Base-by-base conservation (phyloP, 345 rosid species). In the Angophora floribunda region DNA sequence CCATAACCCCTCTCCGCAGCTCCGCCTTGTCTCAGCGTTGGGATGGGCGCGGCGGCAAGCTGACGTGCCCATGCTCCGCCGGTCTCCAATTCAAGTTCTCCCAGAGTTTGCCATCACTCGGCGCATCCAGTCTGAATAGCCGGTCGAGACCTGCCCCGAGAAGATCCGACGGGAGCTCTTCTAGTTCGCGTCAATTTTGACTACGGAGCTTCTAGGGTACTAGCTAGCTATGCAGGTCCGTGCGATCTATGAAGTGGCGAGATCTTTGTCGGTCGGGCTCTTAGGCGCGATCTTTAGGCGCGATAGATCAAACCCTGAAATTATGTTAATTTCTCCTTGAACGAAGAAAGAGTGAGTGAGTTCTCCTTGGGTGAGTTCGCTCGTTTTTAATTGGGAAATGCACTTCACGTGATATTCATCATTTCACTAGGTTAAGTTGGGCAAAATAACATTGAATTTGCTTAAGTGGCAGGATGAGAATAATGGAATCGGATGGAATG, bases 131-230 rank as follows among this genome's bases (percentile, higher is more conserved):
- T 88, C 87, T 7, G 61, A 86, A 61, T 57, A 89, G 86, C 87
- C 79, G 89, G 91, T 90, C 87, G 52, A 88, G 85, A 53, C 88
- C 51, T 86, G 89, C 86, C 22, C 51, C 88, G 26, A 85, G 44
- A 80, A 70, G 85, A 79, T 87, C 24, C 86, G 49, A 10, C 85
- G 89, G 88, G 91, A 91, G 49, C 59, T 89, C 86, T 70, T 86
- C 24, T 65, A 45, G 45, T 79, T 13, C 30, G 44, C 13, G 22
- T 51, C 57, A 0, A 4, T 14, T 80, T 80, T 15, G 52, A 5
- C 44, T 44, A 0, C 4, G 28, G 88, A 36, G 51, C 52, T 21
- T 85, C 41, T 41, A 41, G 17, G 24, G 36, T 63, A 36, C 36
- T 63, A 28, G 70, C 70, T 63, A 65, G 75, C 41, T 65, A 9